A percentile compares a stretch with the other conserved stretches of the same genome.
phyloP scores from a whole-genome alignment of 2,329 filamentous ascomycete species.

The Clarireedia homoeocarpa region DNA sequence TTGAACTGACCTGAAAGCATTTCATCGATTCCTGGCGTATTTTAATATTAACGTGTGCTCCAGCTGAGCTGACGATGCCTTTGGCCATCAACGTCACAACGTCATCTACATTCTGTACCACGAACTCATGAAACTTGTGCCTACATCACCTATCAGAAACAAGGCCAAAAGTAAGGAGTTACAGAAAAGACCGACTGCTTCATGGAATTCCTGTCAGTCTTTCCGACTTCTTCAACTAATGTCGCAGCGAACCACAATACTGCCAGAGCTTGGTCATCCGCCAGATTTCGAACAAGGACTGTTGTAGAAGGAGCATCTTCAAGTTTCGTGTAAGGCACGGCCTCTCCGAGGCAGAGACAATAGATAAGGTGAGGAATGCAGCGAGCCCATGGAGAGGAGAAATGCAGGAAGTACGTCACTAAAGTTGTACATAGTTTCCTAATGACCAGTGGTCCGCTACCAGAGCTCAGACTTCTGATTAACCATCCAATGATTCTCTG shows the following conservation, averaged over 20 bases:
- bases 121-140: conserved; percentile 40
- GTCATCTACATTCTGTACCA: conserved; percentile 44
- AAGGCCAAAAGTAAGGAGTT: not conserved
- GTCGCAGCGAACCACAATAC: conserved; percentile 57
- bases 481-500: conserved; percentile 56
- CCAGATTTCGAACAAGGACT: conserved; percentile 39
- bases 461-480: conserved; percentile 43
- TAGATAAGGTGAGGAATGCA: conserved; percentile 57
- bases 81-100: conserved; percentile 40
- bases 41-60: conserved; percentile 33
- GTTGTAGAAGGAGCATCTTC: conserved; percentile 36
- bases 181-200: conserved; percentile 40
- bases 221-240: conserved; percentile 59
- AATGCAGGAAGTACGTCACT: conserved; percentile 67
- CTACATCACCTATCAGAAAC: conserved; percentile 18
- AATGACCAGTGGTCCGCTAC: conserved; percentile 52
- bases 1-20: conserved; percentile 48
- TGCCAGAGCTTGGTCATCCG: conserved; percentile 44
- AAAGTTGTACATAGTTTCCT: conserved; percentile 73
- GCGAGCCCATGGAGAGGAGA: conserved; percentile 57
- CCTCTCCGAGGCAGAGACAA: conserved; percentile 44
- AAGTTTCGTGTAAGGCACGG: conserved; percentile 41
- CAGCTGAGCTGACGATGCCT: conserved; percentile 31
- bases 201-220: conserved; percentile 53
- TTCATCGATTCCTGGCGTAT: conserved; percentile 48